Base-by-base conservation (phyloP, 306 rosid species). In the Pueraria montana region DNA sequence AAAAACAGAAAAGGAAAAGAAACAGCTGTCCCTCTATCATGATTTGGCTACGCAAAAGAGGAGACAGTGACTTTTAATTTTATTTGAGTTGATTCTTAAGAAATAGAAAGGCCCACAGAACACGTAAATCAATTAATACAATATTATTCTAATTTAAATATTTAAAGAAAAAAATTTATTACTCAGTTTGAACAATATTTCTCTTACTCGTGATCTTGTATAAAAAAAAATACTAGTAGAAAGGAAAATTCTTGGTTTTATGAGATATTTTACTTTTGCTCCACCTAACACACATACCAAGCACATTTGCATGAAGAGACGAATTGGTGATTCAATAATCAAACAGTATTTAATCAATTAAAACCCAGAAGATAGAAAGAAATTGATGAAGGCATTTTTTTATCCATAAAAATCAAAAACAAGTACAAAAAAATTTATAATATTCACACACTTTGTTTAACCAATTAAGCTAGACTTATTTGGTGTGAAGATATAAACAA, bases 291-390 rank as follows among this genome's bases (percentile, higher is more conserved):
- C 46, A 34, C 63, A 63, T 17, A 38, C 53, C 65, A 50, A 72
- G 63, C 30, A 32, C 73, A 48, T 80, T 30, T 81, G 87, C 87
- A 84, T 84, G 86, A 56, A 84, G 78, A 76, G 68, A 53, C 36
- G 62, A 52, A 69, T 8, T 56, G 64, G 71, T 73, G 62, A 43
- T n/a, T 49, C 8, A 72, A 5, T 14, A 46, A 62, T 27, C 23
- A 48, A 78, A 77, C 48, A 30, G 36, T 4, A 48, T 20, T 63
- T 63, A 11, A 42, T 42, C 45, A 24, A 45, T 26, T 5, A 9
- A 45, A 62, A 45, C 17, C 4, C 2, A 7, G 40, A 40, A 26
- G 20, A 1, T n/a, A 78, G 4, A 49, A 52, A 53, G 9, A 20
- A 16, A 21, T 23, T 0, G 7, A 11, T 23, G 11, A 70, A 70